These are phyloP conservation scores for Serendipita sp. DNA, from an alignment of 768 basidiomycete species.

Conservation along the genomic window DNA sequence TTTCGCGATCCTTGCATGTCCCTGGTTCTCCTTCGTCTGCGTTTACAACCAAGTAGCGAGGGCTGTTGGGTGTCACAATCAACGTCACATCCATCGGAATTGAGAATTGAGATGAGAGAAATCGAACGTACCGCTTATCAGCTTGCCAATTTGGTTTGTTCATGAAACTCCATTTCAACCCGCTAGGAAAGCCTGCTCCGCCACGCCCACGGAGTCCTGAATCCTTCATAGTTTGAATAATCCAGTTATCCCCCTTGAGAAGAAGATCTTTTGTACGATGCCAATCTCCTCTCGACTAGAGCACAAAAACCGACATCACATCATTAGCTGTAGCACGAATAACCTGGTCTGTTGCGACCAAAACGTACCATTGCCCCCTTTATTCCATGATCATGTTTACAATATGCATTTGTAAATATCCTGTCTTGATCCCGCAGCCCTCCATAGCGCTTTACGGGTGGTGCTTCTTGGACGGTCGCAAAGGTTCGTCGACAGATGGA, in stretches of 20 bases:
- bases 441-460: constrained; percentile 84
- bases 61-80: constrained; percentile 28
- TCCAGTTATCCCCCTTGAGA: constrained; percentile 90
- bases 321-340: background rate
- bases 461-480: constrained; percentile 55
- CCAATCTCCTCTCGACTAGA: constrained; percentile 88
- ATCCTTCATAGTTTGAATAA: constrained; percentile 90
- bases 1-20: constrained; percentile 98
- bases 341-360: background rate
- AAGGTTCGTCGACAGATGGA: constrained; percentile 18
- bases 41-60: constrained; percentile 92
- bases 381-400: constrained; percentile 75
- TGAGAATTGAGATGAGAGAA: background rate
- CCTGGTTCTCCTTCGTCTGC: constrained; percentile 98
- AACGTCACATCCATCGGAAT: background rate
- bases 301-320: background rate
- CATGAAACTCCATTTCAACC: constrained; percentile 97
- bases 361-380: constrained; percentile 74
- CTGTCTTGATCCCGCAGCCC: constrained; percentile 90
- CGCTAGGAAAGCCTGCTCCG: constrained; percentile 92
- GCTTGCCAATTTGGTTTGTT: constrained; percentile 99
- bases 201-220: constrained; percentile 91
- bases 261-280: constrained; percentile 94
- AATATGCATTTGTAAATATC: constrained; percentile 85
- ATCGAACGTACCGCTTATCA: constrained; percentile 49